These are phyloP conservation scores for Tulasnella sp. DNA, from an alignment of 768 basidiomycete species.

Conservation along the genomic window DNA sequence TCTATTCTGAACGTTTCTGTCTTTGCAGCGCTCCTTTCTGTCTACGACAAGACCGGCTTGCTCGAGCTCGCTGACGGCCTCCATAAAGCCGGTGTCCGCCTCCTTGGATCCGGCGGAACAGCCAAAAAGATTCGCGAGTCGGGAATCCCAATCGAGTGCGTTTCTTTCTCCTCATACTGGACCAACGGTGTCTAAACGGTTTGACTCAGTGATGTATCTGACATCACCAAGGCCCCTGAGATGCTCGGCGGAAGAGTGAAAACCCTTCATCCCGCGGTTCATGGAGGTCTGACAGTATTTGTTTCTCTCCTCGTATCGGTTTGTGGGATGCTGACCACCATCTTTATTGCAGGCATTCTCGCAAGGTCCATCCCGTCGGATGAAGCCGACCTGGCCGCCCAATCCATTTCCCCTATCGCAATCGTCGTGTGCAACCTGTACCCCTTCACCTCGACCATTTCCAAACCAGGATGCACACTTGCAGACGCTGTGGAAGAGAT, in stretches of 20 bases:
- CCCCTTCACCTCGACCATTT: slow-evolving; percentile 89
- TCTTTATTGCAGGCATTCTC: slow-evolving; percentile 65
- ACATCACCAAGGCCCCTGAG: slow-evolving; percentile 96
- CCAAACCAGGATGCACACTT: slow-evolving; percentile 82
- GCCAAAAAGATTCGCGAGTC: slow-evolving; percentile 96
- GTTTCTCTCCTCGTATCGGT: background rate
- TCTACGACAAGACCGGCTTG: slow-evolving; percentile 92
- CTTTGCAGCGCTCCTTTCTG: slow-evolving; percentile 75
- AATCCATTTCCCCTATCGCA: slow-evolving; percentile 85
- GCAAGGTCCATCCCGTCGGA: slow-evolving; percentile 90
- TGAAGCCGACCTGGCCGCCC: slow-evolving; percentile 73
- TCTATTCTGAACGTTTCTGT: background rate
- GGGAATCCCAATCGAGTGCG: slow-evolving; percentile 85
- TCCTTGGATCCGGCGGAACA: slow-evolving; percentile 94
- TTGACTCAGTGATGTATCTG: slow-evolving; percentile 79
- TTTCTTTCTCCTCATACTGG: slow-evolving; percentile 28
- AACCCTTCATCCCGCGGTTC: slow-evolving; percentile 95
- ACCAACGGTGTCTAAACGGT: background rate
- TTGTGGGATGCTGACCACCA: background rate
- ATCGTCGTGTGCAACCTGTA: slow-evolving; percentile 99
- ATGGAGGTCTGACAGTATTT: slow-evolving; percentile 63
- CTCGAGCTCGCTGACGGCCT: slow-evolving; percentile 87
- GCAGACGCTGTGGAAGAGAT: slow-evolving; percentile 95
- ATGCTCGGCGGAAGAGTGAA: slow-evolving; percentile 99
- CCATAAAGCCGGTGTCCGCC: slow-evolving; percentile 70